phyloP scores from a whole-genome alignment of 306 rosid species.

The Phaseolus lunatus region DNA sequence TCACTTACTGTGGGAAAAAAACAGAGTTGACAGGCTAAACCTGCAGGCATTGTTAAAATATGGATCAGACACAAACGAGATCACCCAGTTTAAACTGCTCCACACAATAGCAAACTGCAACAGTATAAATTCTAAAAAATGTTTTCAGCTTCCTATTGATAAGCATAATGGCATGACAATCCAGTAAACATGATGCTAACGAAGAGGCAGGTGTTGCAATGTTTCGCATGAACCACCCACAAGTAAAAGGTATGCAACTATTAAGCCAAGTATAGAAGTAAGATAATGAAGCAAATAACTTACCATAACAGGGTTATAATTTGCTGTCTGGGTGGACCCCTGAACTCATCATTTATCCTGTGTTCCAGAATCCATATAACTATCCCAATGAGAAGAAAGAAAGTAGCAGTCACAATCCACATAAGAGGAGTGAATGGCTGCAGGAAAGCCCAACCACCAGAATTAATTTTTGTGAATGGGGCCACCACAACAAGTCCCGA shows the following conservation, averaged over 20 bases:
- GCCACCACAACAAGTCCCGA: slow-evolving; percentile 95
- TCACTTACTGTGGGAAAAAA: slow-evolving; percentile 93
- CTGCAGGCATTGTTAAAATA: slow-evolving; percentile 59
- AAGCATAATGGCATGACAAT: slow-evolving; percentile 38
- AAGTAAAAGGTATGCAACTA: slow-evolving; percentile 19
- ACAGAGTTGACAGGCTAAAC: slow-evolving; percentile 96
- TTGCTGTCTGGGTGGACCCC: slow-evolving; percentile 88
- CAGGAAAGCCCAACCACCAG: slow-evolving; percentile 93
- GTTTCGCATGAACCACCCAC: slow-evolving; percentile 21
- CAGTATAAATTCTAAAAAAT: slow-evolving; percentile 35
- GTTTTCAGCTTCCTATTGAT: slow-evolving; percentile 29
- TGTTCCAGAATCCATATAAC: slow-evolving; percentile 96
- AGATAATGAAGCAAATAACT: slow-evolving; percentile 51
- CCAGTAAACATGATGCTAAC: slow-evolving; percentile 25
- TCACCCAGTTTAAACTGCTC: slow-evolving; percentile 18
- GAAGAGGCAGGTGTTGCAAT: slow-evolving; percentile 23
- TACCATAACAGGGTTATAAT: slow-evolving; percentile 88
- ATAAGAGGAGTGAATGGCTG: slow-evolving; percentile 78
- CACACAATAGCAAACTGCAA: slow-evolving; percentile 15
- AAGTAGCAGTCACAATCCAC: slow-evolving; percentile 82
- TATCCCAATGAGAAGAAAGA: slow-evolving; percentile 77
- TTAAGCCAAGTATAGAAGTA: slow-evolving; percentile 11
- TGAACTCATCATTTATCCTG: slow-evolving; percentile 87
- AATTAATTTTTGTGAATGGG: slow-evolving; percentile 73
- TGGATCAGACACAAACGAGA: slow-evolving; percentile 42